phyloP scores from a whole-genome alignment of 1,284 basidiomycete genomes.

The Tetrapyrgos nigripes region DNA sequence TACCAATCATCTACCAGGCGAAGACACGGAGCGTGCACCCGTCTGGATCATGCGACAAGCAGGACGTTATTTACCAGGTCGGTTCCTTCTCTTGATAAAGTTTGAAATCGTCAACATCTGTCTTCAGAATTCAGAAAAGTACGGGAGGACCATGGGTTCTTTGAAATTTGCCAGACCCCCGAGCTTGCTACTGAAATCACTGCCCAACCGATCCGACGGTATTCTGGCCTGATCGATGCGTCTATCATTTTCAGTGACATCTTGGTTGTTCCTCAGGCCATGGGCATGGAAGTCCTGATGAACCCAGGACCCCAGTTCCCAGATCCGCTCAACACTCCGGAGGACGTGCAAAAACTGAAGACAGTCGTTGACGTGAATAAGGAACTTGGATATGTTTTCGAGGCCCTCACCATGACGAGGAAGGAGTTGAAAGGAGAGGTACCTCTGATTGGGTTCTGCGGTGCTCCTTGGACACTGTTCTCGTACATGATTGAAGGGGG shows the following conservation, averaged over 20 bases:
- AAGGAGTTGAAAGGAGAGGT: constrained; percentile 83
- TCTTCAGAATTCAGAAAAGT: constrained; percentile 84
- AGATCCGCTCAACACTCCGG: constrained; percentile 78
- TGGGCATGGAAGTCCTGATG: constrained; percentile 96
- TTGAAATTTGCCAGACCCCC: constrained; percentile 92
- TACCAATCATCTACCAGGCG: constrained; percentile 53
- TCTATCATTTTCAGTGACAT: constrained; percentile 98
- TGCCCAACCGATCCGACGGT: constrained; percentile 90
- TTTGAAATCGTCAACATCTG: background rate
- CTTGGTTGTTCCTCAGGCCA: constrained; percentile 93
- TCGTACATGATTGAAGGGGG: constrained; percentile 98
- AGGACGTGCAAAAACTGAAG: constrained; percentile 70
- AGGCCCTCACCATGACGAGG: constrained; percentile 86
- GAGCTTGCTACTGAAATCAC: constrained; percentile 87
- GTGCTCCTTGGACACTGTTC: constrained; percentile 97
- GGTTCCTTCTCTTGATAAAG: background rate
- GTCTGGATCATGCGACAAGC: constrained; percentile 99
- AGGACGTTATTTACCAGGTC: constrained; percentile 93
- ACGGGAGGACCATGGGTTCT: constrained; percentile 88
- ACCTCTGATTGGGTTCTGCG: constrained; percentile 94
- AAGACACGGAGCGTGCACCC: constrained; percentile 90
- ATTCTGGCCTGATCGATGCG: constrained; percentile 85
- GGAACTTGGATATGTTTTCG: constrained; percentile 90
- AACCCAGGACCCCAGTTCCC: constrained; percentile 91
- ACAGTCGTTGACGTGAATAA: constrained; percentile 77